Evolutionary conservation across 2,329 filamentous ascomycete genomes (phyloP).

Genomic region (Drechslera avenae): DNA sequence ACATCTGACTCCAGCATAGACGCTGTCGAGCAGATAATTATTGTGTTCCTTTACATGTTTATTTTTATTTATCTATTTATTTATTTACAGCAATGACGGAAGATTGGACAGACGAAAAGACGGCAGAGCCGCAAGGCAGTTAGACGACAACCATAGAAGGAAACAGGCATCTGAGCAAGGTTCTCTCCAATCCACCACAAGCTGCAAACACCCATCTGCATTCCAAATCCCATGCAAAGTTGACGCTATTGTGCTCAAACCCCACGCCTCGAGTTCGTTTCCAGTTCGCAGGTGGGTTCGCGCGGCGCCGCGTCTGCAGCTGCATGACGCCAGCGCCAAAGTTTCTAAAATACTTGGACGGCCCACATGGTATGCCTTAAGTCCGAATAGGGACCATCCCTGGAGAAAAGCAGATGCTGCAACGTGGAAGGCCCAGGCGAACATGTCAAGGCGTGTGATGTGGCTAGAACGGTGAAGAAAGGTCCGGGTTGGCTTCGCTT

Average conservation of each 20-base stretch:
- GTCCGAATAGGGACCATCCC: background rate
- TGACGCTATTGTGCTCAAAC: too few relatives aligned
- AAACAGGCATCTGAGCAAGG: too few relatives aligned
- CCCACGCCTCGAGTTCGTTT: too few relatives aligned
- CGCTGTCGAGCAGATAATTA: conserved; percentile 7
- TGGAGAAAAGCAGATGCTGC: background rate
- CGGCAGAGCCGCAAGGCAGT: background rate
- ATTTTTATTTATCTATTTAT: conserved; percentile 4
- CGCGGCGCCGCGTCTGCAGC: background rate
- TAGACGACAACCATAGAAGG: background rate
- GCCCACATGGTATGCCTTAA: background rate
- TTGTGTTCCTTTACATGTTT: conserved; percentile 2
- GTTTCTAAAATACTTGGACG: background rate
- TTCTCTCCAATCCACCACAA: too few relatives aligned
- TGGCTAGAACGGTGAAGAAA: background rate
- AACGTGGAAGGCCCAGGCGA: background rate
- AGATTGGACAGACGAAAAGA: background rate
- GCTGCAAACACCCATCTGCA: too few relatives aligned
- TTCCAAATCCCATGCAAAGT: too few relatives aligned
- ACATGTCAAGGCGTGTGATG: background rate
- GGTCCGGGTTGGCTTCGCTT: background rate
- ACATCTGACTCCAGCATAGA: conserved; percentile 14
- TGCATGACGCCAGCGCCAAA: background rate
- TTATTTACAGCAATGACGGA: background rate
- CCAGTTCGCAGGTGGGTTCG: background rate